These are phyloP conservation scores for Coemansia umbellata DNA, from an alignment of 192 early-diverging fungal genomes.

Conservation along the genomic window DNA sequence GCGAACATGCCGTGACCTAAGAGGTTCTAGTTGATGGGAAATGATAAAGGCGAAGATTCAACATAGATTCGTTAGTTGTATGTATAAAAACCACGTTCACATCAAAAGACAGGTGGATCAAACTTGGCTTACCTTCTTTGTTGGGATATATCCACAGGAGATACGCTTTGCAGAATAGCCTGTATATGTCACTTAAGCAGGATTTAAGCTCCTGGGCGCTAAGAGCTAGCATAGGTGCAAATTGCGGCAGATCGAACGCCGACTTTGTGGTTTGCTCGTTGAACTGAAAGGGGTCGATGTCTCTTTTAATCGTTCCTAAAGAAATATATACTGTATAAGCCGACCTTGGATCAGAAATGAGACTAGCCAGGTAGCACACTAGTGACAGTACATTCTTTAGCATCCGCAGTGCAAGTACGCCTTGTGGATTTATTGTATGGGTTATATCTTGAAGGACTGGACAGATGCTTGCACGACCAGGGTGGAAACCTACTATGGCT, in stretches of 20 bases:
- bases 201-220: constrained; percentile 4
- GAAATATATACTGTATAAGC: constrained; percentile 20
- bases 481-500: constrained; percentile 31
- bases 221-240: constrained; percentile 26
- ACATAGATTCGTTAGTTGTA: no score
- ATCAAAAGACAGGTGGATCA: no score
- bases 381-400: constrained; percentile 12
- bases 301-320: constrained; percentile 10
- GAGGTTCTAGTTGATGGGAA: constrained; percentile 9
- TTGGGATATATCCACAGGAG: constrained; percentile 36
- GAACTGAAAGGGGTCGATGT: constrained; percentile 8
- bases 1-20: constrained; percentile 6
- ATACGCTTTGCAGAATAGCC: constrained; percentile 27
- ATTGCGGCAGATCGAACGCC: constrained; percentile 13
- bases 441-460: constrained; percentile 31
- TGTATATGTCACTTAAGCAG: constrained; percentile 12
- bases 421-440: constrained; percentile 45
- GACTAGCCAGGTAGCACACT: constrained; percentile 19
- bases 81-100: no score
- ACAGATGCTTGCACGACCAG: constrained; percentile 36
- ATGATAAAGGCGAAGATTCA: no score
- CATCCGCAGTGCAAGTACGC: constrained; percentile 33
- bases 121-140: constrained; percentile 14
- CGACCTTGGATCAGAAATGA: constrained; percentile 19
- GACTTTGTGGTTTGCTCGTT: neutral